phyloP scores from a whole-genome alignment of 495 filamentous ascomycete genomes.

The Aspergillus wentii region DNA sequence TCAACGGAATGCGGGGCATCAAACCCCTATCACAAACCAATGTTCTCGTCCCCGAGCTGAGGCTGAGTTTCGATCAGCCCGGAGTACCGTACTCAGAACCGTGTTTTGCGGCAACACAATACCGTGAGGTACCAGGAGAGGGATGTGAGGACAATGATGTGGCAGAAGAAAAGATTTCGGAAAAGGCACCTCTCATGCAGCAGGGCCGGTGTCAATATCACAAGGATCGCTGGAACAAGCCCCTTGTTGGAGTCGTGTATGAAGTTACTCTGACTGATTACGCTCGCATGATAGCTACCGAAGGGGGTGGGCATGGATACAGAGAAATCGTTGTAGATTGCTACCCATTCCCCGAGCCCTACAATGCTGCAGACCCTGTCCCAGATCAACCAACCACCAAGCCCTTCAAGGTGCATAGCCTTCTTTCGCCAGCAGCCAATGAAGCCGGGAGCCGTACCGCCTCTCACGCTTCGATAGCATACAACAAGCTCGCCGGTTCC shows the following conservation, averaged over 20 bases:
- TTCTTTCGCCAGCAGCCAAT: slow-evolving; percentile 45
- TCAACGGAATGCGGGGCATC: slow-evolving; percentile 70
- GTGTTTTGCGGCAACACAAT: slow-evolving; percentile 79
- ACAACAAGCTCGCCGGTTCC: too few relatives aligned
- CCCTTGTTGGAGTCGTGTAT: slow-evolving; percentile 89
- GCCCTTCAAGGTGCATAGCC: slow-evolving; percentile 54
- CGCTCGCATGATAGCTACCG: slow-evolving; percentile 79
- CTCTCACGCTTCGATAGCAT: neutral
- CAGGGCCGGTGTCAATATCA: slow-evolving; percentile 24
- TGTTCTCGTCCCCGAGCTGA: slow-evolving; percentile 72
- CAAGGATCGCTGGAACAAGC: slow-evolving; percentile 62
- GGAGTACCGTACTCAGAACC: slow-evolving; percentile 86
- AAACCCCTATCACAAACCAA: slow-evolving; percentile 71
- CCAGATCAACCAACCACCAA: slow-evolving; percentile 32
- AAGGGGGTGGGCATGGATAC: slow-evolving; percentile 81
- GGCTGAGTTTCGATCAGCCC: slow-evolving; percentile 78
- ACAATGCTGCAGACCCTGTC: slow-evolving; percentile 30
- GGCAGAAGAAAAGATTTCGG: slow-evolving; percentile 17
- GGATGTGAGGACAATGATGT: slow-evolving; percentile 8
- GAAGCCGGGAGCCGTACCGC: slow-evolving; percentile 2
- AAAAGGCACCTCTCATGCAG: slow-evolving; percentile 27
- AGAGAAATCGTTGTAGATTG: slow-evolving; percentile 77
- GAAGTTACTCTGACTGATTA: slow-evolving; percentile 82
- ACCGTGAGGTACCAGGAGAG: slow-evolving; percentile 38
- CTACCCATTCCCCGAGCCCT: slow-evolving; percentile 52